These are phyloP conservation scores for Pterocarpus santalinus DNA, from an alignment of 306 rosid genomes.

Conservation along the genomic window DNA sequence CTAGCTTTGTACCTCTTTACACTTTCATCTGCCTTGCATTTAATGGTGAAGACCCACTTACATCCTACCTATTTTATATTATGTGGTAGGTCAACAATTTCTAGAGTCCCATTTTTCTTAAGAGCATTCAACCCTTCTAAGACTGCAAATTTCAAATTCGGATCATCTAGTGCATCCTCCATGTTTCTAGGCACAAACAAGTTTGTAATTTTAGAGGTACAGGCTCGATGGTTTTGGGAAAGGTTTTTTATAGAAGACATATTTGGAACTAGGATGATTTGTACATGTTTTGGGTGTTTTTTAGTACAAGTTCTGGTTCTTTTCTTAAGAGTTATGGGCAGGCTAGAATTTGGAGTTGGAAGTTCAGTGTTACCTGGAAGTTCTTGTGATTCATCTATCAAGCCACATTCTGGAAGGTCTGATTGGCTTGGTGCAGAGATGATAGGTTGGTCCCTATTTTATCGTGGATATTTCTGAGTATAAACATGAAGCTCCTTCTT, in stretches of 20 bases:
- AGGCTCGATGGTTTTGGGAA: background rate
- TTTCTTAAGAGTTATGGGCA: conserved; percentile 18
- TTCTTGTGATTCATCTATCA: background rate
- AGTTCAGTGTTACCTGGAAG: background rate
- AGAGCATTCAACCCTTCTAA: conserved; percentile 3
- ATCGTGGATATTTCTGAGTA: background rate
- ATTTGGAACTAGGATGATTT: conserved; percentile 26
- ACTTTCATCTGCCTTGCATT: background rate
- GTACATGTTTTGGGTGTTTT: background rate
- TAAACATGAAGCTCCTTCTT: conserved; percentile 13
- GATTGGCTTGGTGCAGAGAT: background rate
- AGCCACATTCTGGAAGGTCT: background rate
- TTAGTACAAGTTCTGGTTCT: conserved; percentile 1
- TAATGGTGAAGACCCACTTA: conserved; percentile 8
- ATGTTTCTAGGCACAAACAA: conserved; percentile 25
- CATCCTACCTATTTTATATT: background rate
- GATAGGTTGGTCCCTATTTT: background rate
- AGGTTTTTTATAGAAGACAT: background rate
- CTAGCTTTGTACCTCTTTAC: conserved; percentile 7
- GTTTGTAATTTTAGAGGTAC: background rate
- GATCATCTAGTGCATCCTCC: conserved; percentile 29
- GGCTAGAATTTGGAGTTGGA: background rate
- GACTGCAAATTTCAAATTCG: background rate
- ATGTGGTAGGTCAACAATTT: background rate
- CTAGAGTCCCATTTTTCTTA: background rate